phyloP scores from a whole-genome alignment of 2,329 filamentous ascomycete genomes.

The Xylariales sp. region DNA sequence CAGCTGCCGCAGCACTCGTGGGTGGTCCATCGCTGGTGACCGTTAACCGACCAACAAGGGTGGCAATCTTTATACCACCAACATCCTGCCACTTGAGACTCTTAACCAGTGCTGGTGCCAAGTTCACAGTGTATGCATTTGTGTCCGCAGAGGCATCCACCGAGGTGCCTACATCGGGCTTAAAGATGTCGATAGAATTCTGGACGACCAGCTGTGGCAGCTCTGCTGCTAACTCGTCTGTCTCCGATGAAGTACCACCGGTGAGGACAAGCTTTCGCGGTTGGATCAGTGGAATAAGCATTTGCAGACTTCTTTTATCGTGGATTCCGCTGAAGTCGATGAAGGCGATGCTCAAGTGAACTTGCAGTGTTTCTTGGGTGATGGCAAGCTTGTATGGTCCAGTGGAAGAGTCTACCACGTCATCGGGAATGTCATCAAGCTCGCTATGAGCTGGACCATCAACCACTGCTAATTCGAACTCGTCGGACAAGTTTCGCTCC shows the following conservation, averaged over 20 bases:
- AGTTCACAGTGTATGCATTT: conserved; percentile 92
- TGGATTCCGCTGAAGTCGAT: conserved; percentile 91
- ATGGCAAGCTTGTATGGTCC: conserved; percentile 76
- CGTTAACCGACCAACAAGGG: conserved; percentile 68
- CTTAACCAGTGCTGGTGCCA: conserved; percentile 79
- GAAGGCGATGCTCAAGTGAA: conserved; percentile 75
- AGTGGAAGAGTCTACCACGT: conserved; percentile 39
- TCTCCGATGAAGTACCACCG: conserved; percentile 75
- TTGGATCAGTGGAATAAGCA: conserved; percentile 90
- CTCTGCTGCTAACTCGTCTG: conserved; percentile 70
- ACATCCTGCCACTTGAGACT: conserved; percentile 94
- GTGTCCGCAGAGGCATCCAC: conserved; percentile 95
- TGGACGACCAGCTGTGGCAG: conserved; percentile 65
- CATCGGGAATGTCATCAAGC: conserved; percentile 55
- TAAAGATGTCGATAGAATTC: conserved; percentile 68
- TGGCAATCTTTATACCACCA: conserved; percentile 82
- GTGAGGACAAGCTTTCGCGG: conserved; percentile 94
- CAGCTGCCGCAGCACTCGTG: conserved; percentile 1
- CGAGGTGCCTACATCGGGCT: conserved; percentile 66
- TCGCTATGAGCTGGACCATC: conserved; percentile 47
- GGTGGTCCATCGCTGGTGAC: too few relatives aligned
- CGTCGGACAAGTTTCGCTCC: conserved; percentile 35
- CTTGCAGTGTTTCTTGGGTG: conserved; percentile 56
- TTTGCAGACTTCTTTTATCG: conserved; percentile 88
- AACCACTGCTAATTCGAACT: conserved; percentile 35